Evolutionary conservation across 2,329 filamentous ascomycete genomes (phyloP), one percentile per base, ranked within the genome.

Genomic region (Scedosporium boydii): DNA sequence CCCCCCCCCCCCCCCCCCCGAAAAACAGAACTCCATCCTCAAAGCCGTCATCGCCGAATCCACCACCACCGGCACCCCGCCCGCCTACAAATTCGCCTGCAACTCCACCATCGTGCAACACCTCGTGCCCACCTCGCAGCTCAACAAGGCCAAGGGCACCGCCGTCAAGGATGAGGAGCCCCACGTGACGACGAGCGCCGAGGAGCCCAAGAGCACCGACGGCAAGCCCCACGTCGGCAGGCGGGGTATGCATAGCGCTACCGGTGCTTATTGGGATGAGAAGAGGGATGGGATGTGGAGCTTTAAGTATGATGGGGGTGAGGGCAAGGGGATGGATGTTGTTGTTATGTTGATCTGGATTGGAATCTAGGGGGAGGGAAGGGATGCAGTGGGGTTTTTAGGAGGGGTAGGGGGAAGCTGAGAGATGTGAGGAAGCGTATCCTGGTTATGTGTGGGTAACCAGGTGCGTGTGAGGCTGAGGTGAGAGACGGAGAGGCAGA

Each of bases 71-170:
- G 77, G 81, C 65, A 78, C 80, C 64, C 76, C 80, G 29, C 88
- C 90, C 4, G 76, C 80, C 16, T 96, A 87, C 85, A 98, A 98
- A 77, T 98, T 93, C 78, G 91, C 92, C 69, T 92, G 96, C 78
- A 98, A 96, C 82, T 96, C 91, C 80, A 98, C 93, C 67, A 97
- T 98, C 72, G 96, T 98, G 69, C 93, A 99, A 80, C 93, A 98
- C 79, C 81, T 93, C 41, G 85, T 88, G 21, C 84, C 88, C 62
- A 87, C 85, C 12, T 83, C 85, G 34, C 78, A 84, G 62, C 78
- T 86, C 59, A 87, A 85, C 77, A 86, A 85, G 76, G 73, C 84
- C 65, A 79, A 80, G 67, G 78, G 83, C 65, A 79, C 76, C 68
- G 76, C 81, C 69, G 73, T 73, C 65, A 75, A 77, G 65, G 70